Evolutionary conservation across 108 stramenopile species (phyloP), one percentile per base, ranked within the genome.

Genomic region (Cyclotella choctawhatcheeana): DNA sequence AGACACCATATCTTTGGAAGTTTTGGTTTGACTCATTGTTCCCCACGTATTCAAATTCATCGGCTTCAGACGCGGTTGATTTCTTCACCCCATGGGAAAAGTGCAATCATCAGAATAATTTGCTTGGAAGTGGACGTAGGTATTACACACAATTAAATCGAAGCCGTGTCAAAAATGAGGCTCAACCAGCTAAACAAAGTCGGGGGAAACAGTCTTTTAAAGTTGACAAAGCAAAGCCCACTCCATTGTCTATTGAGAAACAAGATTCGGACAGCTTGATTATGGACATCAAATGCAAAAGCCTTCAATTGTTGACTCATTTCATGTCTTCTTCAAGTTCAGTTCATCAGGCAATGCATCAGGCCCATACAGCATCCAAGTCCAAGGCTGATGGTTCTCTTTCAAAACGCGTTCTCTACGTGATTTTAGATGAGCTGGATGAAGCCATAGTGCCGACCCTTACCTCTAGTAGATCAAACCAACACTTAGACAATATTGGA

Each of bases 1-100:
- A 60, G 44, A 73, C 71, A 24, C 79, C 66, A 21, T 55, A 68
- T 54, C 67, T 80, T 48, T 80, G 79, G 79, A 80, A 68, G 59
- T 80, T 68, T 68, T 80, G 71, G 79, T 73, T 80, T 45, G 71
- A 80, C 35, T 72, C 79, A n/a, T 50, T 80, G 2, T 32, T 80
- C 21, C 71, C 67, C 5, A 24, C 22, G 2, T 45, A 68, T 52
- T 43, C 67, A 40, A 37, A 12, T 22, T 13, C 25, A 44, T 21
- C 37, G 54, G 54, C 62, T 0, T 64, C 47, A 45, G 64, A 47
- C 14, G 18, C 61, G 5, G 77, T 20, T 25, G 77, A 79, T 47
- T 72, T 79, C 58, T 67, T 79, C 44, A 65, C 63, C 29, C 35
- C 43, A 3, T 79, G 77, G 77, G 77, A 78, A 50, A 72, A 37